Evolutionary conservation across 805 yeast species (phyloP).

Genomic region (Ascoidea rubescens): DNA sequence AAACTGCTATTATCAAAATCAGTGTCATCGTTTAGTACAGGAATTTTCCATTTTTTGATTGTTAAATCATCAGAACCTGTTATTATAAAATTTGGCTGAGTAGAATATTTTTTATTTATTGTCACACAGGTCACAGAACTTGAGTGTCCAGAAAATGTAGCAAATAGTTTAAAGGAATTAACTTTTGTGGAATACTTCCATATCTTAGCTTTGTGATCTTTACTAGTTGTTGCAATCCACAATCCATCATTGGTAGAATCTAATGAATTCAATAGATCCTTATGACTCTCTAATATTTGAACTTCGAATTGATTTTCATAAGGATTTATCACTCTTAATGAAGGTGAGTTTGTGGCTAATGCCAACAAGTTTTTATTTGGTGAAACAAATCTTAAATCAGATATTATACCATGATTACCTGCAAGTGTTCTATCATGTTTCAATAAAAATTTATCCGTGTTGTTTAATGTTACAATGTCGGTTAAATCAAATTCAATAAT

Average conservation of each 20-base stretch:
- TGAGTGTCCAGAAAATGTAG: conserved; percentile 74
- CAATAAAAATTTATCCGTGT: too few species aligned
- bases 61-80: conserved; percentile 81
- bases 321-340: conserved; percentile 62
- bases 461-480: too few species aligned
- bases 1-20: neutral
- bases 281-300: conserved; percentile 63
- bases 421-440: conserved; percentile 42
- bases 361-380: conserved; percentile 47
- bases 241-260: conserved; percentile 68
- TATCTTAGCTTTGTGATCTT: conserved; percentile 72
- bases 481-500: conserved; percentile 33
- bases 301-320: conserved; percentile 43
- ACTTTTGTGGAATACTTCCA: conserved; percentile 52
- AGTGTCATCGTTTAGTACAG: conserved; percentile 22
- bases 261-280: conserved; percentile 68
- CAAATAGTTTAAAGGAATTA: conserved; percentile 28
- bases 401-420: conserved; percentile 92
- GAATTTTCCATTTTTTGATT: conserved; percentile 73
- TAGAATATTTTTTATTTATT: conserved; percentile 40
- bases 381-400: conserved; percentile 73
- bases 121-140: conserved; percentile 76
- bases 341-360: conserved; percentile 88
- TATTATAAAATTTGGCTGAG: conserved; percentile 52
- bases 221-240: conserved; percentile 89